A percentile compares a stretch with the other conserved stretches of the same genome.
phyloP scores from a whole-genome alignment of 2,329 filamentous ascomycete genomes.

The Penicillium sp. region DNA sequence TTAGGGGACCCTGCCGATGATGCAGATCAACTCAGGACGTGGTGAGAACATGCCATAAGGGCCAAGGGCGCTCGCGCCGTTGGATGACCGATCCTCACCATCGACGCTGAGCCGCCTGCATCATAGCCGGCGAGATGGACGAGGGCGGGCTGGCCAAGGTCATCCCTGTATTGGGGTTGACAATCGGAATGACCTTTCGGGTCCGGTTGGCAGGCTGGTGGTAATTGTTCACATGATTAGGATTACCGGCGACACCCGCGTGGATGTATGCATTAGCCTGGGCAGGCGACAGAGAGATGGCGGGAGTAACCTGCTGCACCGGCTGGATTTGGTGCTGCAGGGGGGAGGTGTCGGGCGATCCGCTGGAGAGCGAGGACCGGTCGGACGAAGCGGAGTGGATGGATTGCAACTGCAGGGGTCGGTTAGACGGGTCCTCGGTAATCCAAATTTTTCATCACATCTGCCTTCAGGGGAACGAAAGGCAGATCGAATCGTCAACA shows the following conservation, averaged over 20 bases:
- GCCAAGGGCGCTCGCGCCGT: constrained; percentile 22
- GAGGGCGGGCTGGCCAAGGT: constrained; percentile 82
- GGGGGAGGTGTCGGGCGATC: constrained; percentile 85
- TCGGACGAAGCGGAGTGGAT: constrained; percentile 87
- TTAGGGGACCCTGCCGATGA: constrained; percentile 31
- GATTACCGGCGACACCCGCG: constrained; percentile 59
- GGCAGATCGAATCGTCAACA: constrained; percentile 21
- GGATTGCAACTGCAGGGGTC: constrained; percentile 63
- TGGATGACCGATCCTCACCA: constrained; percentile 33
- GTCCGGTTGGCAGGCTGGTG: constrained; percentile 86
- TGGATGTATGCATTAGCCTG: constrained; percentile 56
- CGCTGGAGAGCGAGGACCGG: constrained; percentile 88
- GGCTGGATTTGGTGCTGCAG: constrained; percentile 74
- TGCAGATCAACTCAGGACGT: constrained; percentile 33
- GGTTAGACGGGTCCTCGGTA: constrained; percentile 14
- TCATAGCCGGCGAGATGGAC: constrained; percentile 59
- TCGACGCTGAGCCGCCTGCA: constrained; percentile 48
- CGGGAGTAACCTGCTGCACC: constrained; percentile 67
- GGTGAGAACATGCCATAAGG: constrained; percentile 30
- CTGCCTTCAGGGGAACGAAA: constrained; percentile 3
- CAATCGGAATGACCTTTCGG: constrained; percentile 94
- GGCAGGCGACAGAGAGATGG: constrained; percentile 62
- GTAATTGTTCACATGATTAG: constrained; percentile 75
- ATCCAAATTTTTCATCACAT: not conserved
- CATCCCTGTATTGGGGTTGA: constrained; percentile 88